phyloP scores from a whole-genome alignment of 192 early-diverging fungal species.

The Pilobolus umbonatus region DNA sequence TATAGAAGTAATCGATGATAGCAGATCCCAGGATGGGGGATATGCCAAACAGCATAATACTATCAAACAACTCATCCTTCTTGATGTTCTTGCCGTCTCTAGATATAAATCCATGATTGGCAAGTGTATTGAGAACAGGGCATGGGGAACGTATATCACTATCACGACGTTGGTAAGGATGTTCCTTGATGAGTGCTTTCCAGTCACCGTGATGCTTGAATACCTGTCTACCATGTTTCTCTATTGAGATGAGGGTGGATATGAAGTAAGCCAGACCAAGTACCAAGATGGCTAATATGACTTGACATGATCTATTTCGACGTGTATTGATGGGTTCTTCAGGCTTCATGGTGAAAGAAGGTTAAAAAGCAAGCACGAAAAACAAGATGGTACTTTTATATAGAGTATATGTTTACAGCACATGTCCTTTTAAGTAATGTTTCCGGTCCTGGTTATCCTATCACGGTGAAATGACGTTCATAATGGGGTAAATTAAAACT shows the following conservation, averaged over 20 bases:
- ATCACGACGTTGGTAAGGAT: not conserved
- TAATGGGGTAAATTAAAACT: too few species aligned
- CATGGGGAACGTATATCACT: constrained; percentile 14
- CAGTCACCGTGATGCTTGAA: constrained; percentile 1
- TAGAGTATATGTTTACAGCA: too few species aligned
- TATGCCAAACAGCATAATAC: not conserved
- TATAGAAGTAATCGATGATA: not conserved
- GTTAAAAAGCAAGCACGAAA: too few species aligned
- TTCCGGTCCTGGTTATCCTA: too few species aligned
- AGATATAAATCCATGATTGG: constrained; percentile 17
- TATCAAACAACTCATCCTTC: constrained; percentile 1
- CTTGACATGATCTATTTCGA: too few species aligned
- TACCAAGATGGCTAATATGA: too few species aligned
- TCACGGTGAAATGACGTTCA: too few species aligned
- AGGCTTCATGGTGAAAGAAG: too few species aligned
- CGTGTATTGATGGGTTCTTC: too few species aligned
- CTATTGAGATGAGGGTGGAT: not conserved
- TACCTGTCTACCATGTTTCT: not conserved
- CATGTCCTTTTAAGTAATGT: too few species aligned
- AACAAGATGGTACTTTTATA: too few species aligned
- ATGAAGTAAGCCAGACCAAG: not conserved
- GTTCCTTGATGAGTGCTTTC: constrained; percentile 7
- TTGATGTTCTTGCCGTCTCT: constrained; percentile 3
- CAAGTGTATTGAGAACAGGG: constrained; percentile 18
- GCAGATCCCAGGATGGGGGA: not conserved